These are phyloP conservation scores for Lepraria neglecta DNA, from an alignment of 495 filamentous ascomycete genomes.

Conservation along the genomic window DNA sequence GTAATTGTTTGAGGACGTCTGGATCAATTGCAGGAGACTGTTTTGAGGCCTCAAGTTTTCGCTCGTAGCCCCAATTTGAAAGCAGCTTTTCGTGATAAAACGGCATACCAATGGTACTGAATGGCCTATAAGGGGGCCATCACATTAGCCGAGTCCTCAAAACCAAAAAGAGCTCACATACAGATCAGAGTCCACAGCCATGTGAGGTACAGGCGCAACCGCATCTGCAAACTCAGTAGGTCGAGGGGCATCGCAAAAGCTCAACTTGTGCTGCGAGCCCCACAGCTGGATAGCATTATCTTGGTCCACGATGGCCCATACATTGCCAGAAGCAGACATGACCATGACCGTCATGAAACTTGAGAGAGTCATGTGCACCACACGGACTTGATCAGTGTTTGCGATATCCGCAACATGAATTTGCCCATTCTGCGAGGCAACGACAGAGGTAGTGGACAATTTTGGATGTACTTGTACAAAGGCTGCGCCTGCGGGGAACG, in stretches of 20 bases:
- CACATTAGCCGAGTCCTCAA: slow-evolving; percentile 13
- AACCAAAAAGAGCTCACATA: slow-evolving; percentile 36
- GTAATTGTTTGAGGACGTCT: slow-evolving; percentile 60
- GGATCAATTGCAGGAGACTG: slow-evolving; percentile 72
- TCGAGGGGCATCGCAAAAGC: slow-evolving; percentile 77
- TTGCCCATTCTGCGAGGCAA: slow-evolving; percentile 82
- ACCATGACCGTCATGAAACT: slow-evolving; percentile 70
- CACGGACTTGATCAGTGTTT: slow-evolving; percentile 82
- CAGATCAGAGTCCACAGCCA: slow-evolving; percentile 68
- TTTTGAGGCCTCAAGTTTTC: slow-evolving; percentile 74
- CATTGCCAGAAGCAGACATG: slow-evolving; percentile 85
- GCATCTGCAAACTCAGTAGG: slow-evolving; percentile 73
- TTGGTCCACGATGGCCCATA: slow-evolving; percentile 71
- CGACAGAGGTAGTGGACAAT: slow-evolving; percentile 85
- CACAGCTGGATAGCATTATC: slow-evolving; percentile 79
- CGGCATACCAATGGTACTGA: slow-evolving; percentile 84
- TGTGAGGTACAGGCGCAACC: slow-evolving; percentile 39
- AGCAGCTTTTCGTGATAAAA: slow-evolving; percentile 83
- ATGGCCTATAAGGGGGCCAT: slow-evolving; percentile 46
- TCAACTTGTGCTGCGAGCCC: slow-evolving; percentile 84
- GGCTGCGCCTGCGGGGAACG: slow-evolving; percentile 85
- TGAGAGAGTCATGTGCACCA: slow-evolving; percentile 75
- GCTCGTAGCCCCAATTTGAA: slow-evolving; percentile 82
- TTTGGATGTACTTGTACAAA: slow-evolving; percentile 93
- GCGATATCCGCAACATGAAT: slow-evolving; percentile 91